These are phyloP conservation scores for Trypanosoma conorhini DNA, from an alignment of 208 protist species.

Conservation along the genomic window DNA sequence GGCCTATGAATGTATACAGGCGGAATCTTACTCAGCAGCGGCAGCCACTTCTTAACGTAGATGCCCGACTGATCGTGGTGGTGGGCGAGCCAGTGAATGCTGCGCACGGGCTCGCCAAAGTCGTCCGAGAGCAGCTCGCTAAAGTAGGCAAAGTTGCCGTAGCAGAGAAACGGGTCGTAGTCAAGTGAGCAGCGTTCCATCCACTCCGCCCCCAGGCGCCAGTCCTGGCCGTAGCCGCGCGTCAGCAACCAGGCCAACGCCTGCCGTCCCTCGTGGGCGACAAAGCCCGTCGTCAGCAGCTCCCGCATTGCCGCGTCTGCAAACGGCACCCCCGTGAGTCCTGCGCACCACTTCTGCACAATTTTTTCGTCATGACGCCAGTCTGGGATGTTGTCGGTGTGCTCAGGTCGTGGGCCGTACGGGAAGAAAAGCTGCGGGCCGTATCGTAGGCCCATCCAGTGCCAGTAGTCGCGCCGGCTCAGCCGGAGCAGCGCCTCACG, in stretches of 20 bases:
- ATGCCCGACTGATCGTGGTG: conserved; percentile 91
- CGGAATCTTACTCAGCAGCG: conserved; percentile 81
- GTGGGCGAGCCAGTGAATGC: conserved; percentile 77
- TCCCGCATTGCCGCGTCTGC: conserved; percentile 89
- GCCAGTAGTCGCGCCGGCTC: conserved; percentile 86
- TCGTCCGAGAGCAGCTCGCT: conserved; percentile 79
- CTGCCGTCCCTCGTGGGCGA: conserved; percentile 73
- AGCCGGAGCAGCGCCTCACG: conserved; percentile 80
- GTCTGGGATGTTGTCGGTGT: conserved; percentile 68
- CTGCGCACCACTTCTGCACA: conserved; percentile 83
- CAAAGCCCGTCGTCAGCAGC: conserved; percentile 76
- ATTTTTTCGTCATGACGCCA: conserved; percentile 83
- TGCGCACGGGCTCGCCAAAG: conserved; percentile 82
- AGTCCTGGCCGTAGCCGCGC: conserved; percentile 87
- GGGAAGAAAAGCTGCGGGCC: conserved; percentile 78
- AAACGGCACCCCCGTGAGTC: conserved; percentile 86
- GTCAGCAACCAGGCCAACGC: conserved; percentile 83
- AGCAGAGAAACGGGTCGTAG: conserved; percentile 90
- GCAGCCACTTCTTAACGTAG: conserved; percentile 91
- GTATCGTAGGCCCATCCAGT: conserved; percentile 87
- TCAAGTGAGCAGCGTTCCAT: conserved; percentile 88
- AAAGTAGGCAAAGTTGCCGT: conserved; percentile 81
- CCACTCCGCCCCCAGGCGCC: conserved; percentile 90
- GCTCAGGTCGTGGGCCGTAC: conserved; percentile 82
- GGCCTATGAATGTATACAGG: conserved; percentile 90